Evolutionary conservation across 2,329 filamentous ascomycete genomes (phyloP), one percentile per base, ranked within the genome.

Genomic region (Cladophialophora immunda): DNA sequence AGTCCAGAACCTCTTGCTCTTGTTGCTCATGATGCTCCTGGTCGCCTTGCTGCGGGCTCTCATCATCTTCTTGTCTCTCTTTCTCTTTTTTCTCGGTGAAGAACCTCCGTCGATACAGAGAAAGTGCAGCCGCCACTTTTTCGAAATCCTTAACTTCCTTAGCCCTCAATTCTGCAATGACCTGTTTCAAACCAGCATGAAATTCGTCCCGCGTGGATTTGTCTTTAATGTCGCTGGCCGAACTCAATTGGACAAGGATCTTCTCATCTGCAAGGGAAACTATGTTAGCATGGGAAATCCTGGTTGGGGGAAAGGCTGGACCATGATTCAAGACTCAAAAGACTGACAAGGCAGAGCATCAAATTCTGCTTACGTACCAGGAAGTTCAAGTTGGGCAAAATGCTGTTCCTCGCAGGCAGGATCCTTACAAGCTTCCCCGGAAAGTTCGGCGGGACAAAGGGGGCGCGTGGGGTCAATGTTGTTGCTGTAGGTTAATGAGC

Each of bases 401-500:
- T 99, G 95, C 82, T 98, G 90, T 71, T 82, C 89, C 64, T 87
- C 81, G 80, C 95, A 99, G 62, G 86, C 83, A 66, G 81, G 77
- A 75, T 94, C 92, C 72, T 90, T 89, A 85, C 95, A 98, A 71
- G 84, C 82, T 68, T 88, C 88, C 60, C 89, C 89, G 56, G 85
- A 83, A 69, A 92, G 81, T 78, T 97, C 92, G 74, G 87, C 90
- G 41, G 88, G 90, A 79, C 95, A 99, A 57, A 98, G 76, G 68
- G 87, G 86, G 73, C 86, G 89, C 68, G 87, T 84, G 27, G 89
- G 84, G 76, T 97, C 89, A 79, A 99, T 97, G 73, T 89, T 90
- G 79, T 97, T 92, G 81, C 92, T 97, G 81, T 94, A 98, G 52
- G 94, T 98, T 82, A 96, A 85, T 70, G 95, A 98, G 76, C 91